Evolutionary conservation across 768 basidiomycete genomes (phyloP).

Genomic region (Coprinopsis strossmayeri): DNA sequence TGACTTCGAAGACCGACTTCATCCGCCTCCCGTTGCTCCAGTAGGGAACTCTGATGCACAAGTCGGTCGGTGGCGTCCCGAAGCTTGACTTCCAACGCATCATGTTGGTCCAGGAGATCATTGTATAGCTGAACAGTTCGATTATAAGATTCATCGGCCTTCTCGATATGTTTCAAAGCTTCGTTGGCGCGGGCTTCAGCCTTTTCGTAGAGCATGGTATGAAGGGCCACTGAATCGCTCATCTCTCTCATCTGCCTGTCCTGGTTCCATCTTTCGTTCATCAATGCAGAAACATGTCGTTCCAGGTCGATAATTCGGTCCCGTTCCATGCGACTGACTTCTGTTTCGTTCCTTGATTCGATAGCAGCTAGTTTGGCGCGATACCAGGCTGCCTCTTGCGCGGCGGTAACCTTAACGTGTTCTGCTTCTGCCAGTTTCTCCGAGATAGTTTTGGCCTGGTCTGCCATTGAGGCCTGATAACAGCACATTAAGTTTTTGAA

Average conservation of each 20-base stretch:
- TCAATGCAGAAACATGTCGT: conserved; percentile 51
- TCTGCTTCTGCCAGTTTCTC: conserved; percentile 78
- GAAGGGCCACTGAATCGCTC: conserved; percentile 64
- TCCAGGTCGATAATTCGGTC: conserved; percentile 76
- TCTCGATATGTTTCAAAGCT: conserved; percentile 68
- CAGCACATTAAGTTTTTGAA: conserved; percentile 3
- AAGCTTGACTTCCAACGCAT: conserved; percentile 52
- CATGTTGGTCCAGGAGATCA: conserved; percentile 62
- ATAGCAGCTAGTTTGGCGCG: conserved; percentile 89
- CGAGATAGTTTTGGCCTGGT: conserved; percentile 72
- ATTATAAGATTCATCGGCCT: conserved; percentile 62
- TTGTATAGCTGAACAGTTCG: conserved; percentile 57
- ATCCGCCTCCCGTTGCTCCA: conserved; percentile 80
- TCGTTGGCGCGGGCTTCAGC: conserved; percentile 75
- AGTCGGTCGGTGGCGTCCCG: conserved; percentile 75
- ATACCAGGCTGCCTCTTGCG: conserved; percentile 94
- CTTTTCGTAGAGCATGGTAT: conserved; percentile 72
- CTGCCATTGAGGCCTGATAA: conserved; percentile 58
- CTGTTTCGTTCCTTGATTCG: conserved; percentile 61
- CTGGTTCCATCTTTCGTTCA: conserved; percentile 56
- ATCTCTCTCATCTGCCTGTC: conserved; percentile 72
- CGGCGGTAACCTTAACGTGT: conserved; percentile 64
- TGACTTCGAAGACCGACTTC: conserved; percentile 54
- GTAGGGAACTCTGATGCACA: conserved; percentile 61
- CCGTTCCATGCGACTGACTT: conserved; percentile 66